Evolutionary conservation across 2,329 filamentous ascomycete species (phyloP).

Genomic region (Cladosporium colombiae): DNA sequence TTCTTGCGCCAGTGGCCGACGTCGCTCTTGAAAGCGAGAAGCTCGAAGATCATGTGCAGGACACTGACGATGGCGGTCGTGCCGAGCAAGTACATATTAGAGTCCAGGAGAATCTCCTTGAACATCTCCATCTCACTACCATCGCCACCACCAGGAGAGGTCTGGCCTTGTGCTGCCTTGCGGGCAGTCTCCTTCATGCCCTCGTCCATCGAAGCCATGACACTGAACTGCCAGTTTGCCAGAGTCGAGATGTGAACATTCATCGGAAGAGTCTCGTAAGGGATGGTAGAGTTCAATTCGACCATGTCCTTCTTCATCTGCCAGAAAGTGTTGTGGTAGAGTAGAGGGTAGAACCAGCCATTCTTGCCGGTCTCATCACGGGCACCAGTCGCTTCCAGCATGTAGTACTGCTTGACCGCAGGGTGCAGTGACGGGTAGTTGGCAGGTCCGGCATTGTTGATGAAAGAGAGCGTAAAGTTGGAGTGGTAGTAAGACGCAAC

Average conservation of each 20-base stretch:
- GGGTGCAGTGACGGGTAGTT: constrained; percentile 68
- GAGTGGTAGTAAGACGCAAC: constrained; percentile 90
- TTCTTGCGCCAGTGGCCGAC: constrained; percentile 98
- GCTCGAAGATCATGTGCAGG: constrained; percentile 92
- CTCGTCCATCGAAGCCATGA: constrained; percentile 81
- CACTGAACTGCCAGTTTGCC: constrained; percentile 83
- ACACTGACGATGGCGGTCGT: constrained; percentile 84
- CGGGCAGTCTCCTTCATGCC: constrained; percentile 81
- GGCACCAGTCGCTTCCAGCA: constrained; percentile 75
- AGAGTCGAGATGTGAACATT: constrained; percentile 83
- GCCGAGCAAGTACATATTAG: constrained; percentile 84
- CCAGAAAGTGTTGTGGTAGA: constrained; percentile 97
- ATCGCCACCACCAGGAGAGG: constrained; percentile 76
- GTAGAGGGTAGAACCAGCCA: constrained; percentile 87
- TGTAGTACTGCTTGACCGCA: constrained; percentile 74
- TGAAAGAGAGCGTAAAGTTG: constrained; percentile 85
- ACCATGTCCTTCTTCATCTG: constrained; percentile 90
- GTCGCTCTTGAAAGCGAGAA: constrained; percentile 94
- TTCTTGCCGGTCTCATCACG: constrained; percentile 83
- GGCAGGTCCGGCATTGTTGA: constrained; percentile 75
- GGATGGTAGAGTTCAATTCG: constrained; percentile 88
- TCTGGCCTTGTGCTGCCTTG: constrained; percentile 72
- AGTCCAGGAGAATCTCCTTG: constrained; percentile 92
- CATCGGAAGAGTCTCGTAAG: constrained; percentile 77
- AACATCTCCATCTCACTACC: constrained; percentile 95